Evolutionary conservation across 2,329 filamentous ascomycete species (phyloP).

Genomic region (Trichophyton schoenleinii): DNA sequence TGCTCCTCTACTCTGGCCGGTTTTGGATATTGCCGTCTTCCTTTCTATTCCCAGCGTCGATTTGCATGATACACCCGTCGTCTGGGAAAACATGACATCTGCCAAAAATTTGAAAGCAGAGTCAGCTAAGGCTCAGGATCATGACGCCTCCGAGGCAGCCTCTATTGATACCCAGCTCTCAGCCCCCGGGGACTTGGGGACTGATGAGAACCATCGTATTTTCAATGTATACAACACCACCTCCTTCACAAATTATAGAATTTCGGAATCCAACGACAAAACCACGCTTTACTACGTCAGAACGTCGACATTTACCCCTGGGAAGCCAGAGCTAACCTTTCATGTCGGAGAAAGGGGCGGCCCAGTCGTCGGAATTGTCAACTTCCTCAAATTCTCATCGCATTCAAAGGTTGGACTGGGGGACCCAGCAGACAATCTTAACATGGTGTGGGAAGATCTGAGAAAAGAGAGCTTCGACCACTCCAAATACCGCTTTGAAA

Average conservation of each 20-base stretch:
- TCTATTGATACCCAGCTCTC: background rate
- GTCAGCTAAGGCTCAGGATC: background rate
- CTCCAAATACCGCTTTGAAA: constrained; percentile 21
- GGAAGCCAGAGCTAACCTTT: constrained; percentile 25
- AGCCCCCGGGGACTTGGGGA: background rate
- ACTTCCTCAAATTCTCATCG: constrained; percentile 24
- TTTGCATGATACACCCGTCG: too few species aligned
- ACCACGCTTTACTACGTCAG: constrained; percentile 17
- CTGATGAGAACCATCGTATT: constrained; percentile 5
- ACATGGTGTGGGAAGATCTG: constrained; percentile 22
- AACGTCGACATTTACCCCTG: constrained; percentile 20
- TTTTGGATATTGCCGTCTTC: background rate
- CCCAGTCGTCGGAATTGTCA: constrained; percentile 21
- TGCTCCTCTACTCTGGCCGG: background rate
- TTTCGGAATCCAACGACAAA: constrained; percentile 9
- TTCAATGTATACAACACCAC: constrained; percentile 8
- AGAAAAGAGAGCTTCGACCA: constrained; percentile 15
- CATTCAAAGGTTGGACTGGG: constrained; percentile 24
- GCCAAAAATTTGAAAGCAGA: background rate
- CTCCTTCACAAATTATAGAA: constrained; percentile 8
- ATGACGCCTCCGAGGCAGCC: background rate
- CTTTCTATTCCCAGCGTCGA: background rate
- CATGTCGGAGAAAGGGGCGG: constrained; percentile 20
- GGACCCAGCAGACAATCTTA: constrained; percentile 15
- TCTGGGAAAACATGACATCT: background rate